These are phyloP conservation scores for Mycena galericulata DNA, from an alignment of 768 basidiomycete species.

Conservation along the genomic window DNA sequence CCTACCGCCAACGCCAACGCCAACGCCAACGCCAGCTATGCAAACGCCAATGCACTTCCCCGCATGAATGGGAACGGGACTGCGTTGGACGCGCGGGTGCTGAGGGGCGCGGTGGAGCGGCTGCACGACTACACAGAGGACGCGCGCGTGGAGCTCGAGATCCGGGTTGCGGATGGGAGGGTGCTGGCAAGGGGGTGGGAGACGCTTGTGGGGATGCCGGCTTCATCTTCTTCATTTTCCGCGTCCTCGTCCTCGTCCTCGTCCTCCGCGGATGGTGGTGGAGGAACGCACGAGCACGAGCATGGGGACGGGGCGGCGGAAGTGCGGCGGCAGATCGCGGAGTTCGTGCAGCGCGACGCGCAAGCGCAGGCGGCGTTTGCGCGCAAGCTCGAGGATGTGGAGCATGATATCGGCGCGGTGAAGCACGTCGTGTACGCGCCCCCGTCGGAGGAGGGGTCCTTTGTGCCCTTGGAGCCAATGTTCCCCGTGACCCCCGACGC, in stretches of 20 bases:
- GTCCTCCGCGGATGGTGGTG: too few species aligned
- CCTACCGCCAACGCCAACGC: too few species aligned
- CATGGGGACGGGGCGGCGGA: conserved; percentile 46
- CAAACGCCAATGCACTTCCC: too few species aligned
- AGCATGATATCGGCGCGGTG: conserved; percentile 80
- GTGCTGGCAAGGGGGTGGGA: conserved; percentile 75
- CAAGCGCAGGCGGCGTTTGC: conserved; percentile 60
- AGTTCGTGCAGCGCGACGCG: conserved; percentile 65
- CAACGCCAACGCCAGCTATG: too few species aligned
- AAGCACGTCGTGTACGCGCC: conserved; percentile 53
- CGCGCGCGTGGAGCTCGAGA: conserved; percentile 85
- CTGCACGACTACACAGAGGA: conserved; percentile 84
- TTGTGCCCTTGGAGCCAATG: too few species aligned
- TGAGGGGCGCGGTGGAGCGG: conserved; percentile 67
- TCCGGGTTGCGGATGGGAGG: conserved; percentile 78
- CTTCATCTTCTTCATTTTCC: too few species aligned
- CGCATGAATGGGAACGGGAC: too few species aligned
- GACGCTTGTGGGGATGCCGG: too few species aligned
- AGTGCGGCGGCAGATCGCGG: conserved; percentile 63
- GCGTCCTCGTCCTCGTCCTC: too few species aligned
- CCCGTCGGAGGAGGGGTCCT: conserved; percentile 18
- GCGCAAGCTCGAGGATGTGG: conserved; percentile 75
- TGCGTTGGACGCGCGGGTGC: conserved; percentile 43
- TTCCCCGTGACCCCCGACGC: neutral
- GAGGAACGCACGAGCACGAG: too few species aligned